Percentiles rank a stretch among this genome's conserved stretches.
These are phyloP conservation scores for Psophocarpus tetragonolobus DNA, from an alignment of 306 rosid genomes.

Conservation along the genomic window DNA sequence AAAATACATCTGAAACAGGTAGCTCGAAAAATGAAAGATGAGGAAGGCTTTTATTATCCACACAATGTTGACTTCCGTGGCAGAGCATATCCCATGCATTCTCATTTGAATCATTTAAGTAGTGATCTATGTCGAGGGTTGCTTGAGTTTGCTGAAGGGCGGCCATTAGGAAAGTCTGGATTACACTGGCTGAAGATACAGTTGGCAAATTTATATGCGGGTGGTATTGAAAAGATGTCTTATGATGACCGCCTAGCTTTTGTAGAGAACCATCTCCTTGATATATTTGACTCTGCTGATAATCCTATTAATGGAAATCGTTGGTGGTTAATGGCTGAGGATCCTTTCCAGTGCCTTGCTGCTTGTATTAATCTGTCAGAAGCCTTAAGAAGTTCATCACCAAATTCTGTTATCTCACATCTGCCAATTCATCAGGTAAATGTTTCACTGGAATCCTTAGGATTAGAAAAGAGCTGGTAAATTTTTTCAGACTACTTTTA, in stretches of 20 bases:
- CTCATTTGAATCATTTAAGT: conserved; percentile 85
- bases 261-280: conserved; percentile 68
- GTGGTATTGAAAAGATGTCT: conserved; percentile 78
- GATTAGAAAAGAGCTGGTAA: neutral
- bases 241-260: conserved; percentile 71
- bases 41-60: conserved; percentile 86
- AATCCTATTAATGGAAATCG: conserved; percentile 73
- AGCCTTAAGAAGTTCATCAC: conserved; percentile 75
- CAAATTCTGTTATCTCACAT: conserved; percentile 65
- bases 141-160: conserved; percentile 87
- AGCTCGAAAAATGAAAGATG: conserved; percentile 79
- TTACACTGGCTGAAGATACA: conserved; percentile 81
- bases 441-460: conserved; percentile 29
- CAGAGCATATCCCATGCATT: conserved; percentile 93
- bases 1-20: conserved; percentile 57
- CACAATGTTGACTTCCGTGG: conserved; percentile 94
- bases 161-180: conserved; percentile 82
- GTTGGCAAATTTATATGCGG: conserved; percentile 67
- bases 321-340: conserved; percentile 93
- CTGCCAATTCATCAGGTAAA: conserved; percentile 84
- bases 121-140: conserved; percentile 88
- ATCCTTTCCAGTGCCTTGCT: conserved; percentile 89
- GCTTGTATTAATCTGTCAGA: conserved; percentile 81
- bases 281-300: conserved; percentile 78
- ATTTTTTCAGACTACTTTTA: conserved; percentile 21